A percentile compares a stretch with the other conserved stretches of the same genome.
phyloP scores from a whole-genome alignment of 2,329 filamentous ascomycete species.

The Myrmaecium sp. region DNA sequence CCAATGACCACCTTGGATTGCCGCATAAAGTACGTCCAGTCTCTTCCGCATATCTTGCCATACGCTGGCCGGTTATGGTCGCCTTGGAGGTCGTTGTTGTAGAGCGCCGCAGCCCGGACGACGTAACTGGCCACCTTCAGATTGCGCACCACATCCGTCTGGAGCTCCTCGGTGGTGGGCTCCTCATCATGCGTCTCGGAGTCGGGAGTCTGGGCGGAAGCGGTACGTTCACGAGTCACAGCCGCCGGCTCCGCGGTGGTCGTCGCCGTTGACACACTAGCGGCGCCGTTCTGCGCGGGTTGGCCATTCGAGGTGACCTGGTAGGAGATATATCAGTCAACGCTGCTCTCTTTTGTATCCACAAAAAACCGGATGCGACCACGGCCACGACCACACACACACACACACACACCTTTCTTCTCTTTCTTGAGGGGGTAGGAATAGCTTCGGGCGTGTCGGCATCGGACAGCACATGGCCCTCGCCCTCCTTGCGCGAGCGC shows the following conservation, averaged over 20 bases:
- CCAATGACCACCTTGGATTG: conserved; percentile 62
- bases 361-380: conserved; percentile 6
- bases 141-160: conserved; percentile 18
- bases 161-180: conserved; percentile 12
- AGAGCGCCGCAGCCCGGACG: conserved; percentile 40
- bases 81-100: conserved; percentile 33
- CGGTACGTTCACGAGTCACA: conserved; percentile 13
- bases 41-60: conserved; percentile 64
- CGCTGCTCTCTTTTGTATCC: conserved; percentile 11
- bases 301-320: not conserved
- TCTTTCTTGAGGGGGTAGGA: conserved; percentile 30
- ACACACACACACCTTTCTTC: conserved; percentile 24
- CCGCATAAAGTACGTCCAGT: conserved; percentile 75
- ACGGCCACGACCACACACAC: conserved; percentile 7
- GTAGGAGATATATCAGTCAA: conserved; percentile 9
- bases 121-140: conserved; percentile 29
- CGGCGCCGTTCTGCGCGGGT: not conserved
- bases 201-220: conserved; percentile 24
- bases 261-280: conserved; percentile 17
- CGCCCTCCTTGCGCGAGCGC: no score
- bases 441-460: conserved; percentile 32
- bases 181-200: conserved; percentile 22
- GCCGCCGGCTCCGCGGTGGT: conserved; percentile 8
- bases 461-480: no score
- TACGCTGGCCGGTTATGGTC: conserved; percentile 39